Evolutionary conservation across 2,329 filamentous ascomycete genomes (phyloP).

Genomic region (Ceratocystis albifundus): DNA sequence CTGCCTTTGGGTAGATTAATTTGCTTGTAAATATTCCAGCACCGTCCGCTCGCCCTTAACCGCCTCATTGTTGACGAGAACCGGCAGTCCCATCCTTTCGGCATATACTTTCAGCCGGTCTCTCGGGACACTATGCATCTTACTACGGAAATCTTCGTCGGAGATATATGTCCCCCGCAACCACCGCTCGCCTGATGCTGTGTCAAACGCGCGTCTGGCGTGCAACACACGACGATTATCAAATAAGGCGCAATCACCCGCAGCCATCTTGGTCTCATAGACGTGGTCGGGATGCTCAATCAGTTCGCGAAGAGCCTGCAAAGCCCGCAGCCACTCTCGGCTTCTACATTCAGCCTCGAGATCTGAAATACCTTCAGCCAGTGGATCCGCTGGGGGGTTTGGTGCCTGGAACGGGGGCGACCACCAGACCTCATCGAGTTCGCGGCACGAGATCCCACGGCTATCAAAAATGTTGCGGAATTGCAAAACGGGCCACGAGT

Average conservation of each 20-base stretch:
- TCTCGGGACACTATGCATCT: slow-evolving; percentile 23
- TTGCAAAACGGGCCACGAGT: slow-evolving; percentile 44
- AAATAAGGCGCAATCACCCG: slow-evolving; percentile 88
- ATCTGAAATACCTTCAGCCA: neutral
- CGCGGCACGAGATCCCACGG: neutral
- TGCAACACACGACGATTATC: slow-evolving; percentile 80
- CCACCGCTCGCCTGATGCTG: slow-evolving; percentile 58
- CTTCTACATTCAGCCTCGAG: slow-evolving; percentile 20
- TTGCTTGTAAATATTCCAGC: slow-evolving; percentile 20
- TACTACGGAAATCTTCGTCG: slow-evolving; percentile 35
- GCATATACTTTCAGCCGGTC: slow-evolving; percentile 20
- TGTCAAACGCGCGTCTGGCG: slow-evolving; percentile 65
- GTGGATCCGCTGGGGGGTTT: slow-evolving; percentile 29
- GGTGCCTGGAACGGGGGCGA: slow-evolving; percentile 68
- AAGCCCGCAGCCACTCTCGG: slow-evolving; percentile 38
- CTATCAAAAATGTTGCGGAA: slow-evolving; percentile 20
- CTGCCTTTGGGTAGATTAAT: neutral
- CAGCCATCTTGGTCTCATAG: slow-evolving; percentile 59
- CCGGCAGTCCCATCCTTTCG: slow-evolving; percentile 20
- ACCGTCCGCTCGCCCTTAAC: slow-evolving; percentile 16
- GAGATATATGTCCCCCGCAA: slow-evolving; percentile 77
- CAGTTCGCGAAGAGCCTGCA: slow-evolving; percentile 44
- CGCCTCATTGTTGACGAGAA: neutral
- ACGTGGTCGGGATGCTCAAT: slow-evolving; percentile 49
- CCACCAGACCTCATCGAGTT: slow-evolving; percentile 41